phyloP scores from a whole-genome alignment of 2,329 filamentous ascomycete genomes.

The Microthyrium microscopicum region DNA sequence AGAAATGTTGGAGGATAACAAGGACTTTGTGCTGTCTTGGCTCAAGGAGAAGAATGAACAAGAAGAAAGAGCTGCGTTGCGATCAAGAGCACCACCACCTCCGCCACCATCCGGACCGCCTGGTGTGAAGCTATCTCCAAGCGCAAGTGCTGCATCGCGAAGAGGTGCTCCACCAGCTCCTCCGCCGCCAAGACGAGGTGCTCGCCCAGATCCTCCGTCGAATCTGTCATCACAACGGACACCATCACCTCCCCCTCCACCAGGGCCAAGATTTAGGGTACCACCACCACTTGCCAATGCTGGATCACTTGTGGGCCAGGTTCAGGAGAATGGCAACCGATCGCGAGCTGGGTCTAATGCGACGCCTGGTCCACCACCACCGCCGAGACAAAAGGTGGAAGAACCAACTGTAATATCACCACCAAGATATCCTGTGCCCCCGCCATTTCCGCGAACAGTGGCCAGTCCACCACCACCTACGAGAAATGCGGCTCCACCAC shows the following conservation, averaged over 20 bases:
- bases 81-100: conserved; percentile 40
- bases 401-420: too few relatives aligned
- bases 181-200: conserved; percentile 20
- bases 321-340: conserved; percentile 28
- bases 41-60: conserved; percentile 43
- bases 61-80: conserved; percentile 24
- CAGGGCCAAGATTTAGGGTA: conserved; percentile 44
- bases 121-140: conserved; percentile 19
- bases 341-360: conserved; percentile 32
- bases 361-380: conserved; percentile 27
- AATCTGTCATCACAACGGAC: conserved; percentile 10
- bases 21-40: conserved; percentile 46
- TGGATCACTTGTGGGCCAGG: conserved; percentile 58
- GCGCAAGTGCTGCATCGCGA: conserved; percentile 31
- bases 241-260: conserved; percentile 9
- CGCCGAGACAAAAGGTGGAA: too few relatives aligned
- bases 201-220: conserved; percentile 10
- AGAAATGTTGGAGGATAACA: conserved; percentile 49
- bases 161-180: conserved; percentile 45
- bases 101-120: conserved; percentile 39
- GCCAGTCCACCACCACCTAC: conserved; percentile 30
- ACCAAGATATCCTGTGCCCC: too few relatives aligned
- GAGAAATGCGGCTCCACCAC: conserved; percentile 25
- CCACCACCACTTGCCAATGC: conserved; percentile 82
- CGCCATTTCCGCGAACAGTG: conserved; percentile 29